These are phyloP conservation scores for Trebouxiophyceae sp. DNA, from an alignment of 163 green algal species.

Conservation along the genomic window DNA sequence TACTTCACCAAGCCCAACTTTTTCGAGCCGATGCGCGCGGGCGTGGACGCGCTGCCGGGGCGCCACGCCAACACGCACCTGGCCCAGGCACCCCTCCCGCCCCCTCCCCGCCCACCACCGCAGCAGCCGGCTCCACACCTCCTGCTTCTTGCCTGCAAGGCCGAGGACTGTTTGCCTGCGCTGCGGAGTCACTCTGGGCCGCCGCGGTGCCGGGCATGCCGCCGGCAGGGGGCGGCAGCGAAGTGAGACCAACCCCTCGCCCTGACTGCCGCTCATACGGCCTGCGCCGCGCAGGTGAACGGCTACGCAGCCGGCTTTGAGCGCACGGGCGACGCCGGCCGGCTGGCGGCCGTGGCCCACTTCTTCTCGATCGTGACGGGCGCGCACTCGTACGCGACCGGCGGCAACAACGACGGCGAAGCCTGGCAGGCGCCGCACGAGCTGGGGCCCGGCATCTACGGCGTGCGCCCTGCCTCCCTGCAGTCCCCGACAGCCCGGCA, in stretches of 20 bases:
- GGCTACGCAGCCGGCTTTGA: conserved; percentile 53
- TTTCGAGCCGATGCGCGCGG: conserved; percentile 27
- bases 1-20: conserved; percentile 59
- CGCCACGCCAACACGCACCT: conserved; percentile 71
- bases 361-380: conserved; percentile 28
- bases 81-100: conserved; percentile 43
- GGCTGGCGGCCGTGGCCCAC: conserved; percentile 15
- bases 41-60: conserved; percentile 34
- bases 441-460: background rate
- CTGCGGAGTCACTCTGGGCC: no score
- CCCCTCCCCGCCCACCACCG: no score
- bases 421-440: conserved; percentile 3
- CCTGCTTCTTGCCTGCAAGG: no score
- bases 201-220: no score
- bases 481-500: background rate
- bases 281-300: conserved; percentile 40
- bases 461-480: background rate
- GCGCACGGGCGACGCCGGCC: conserved; percentile 19
- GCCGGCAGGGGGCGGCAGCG: no score
- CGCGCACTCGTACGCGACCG: conserved; percentile 34
- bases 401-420: conserved; percentile 29
- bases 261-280: no score
- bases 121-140: no score
- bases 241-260: no score
- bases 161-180: no score